Conservation (phyloP, 2,329 filamentous ascomycete genomes). For the Alternaria consortialis region DNA sequence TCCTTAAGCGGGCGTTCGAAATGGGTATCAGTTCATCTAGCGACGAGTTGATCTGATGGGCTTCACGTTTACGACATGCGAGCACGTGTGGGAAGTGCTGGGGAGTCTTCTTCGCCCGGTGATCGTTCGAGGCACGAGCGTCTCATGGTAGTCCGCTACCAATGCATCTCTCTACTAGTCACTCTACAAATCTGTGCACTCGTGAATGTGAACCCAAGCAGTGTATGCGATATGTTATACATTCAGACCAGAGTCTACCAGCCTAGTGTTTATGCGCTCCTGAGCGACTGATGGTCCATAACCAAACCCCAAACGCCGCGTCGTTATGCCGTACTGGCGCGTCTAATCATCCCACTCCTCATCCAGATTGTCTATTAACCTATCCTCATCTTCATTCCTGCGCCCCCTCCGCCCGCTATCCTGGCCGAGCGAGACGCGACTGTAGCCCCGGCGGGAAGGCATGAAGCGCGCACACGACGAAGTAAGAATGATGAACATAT, state of each 20-base stretch:
- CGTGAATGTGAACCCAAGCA: not conserved
- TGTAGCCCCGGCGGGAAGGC: constrained; percentile 73
- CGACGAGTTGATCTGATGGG: not conserved
- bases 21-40: not conserved
- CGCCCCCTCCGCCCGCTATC: constrained; percentile 54
- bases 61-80: not conserved
- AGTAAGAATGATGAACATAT: constrained; percentile 71
- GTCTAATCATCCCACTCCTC: constrained; percentile 89
- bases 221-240: not conserved
- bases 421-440: constrained; percentile 64
- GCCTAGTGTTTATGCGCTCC: constrained; percentile 1
- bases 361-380: constrained; percentile 93
- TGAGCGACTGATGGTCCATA: constrained; percentile 6
- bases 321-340: constrained; percentile 1
- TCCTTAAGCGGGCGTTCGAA: not conserved
- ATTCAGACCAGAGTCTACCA: not conserved
- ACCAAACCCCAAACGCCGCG: constrained; percentile 13
- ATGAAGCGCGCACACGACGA: constrained; percentile 74
- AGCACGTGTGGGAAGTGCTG: not conserved
- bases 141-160: not conserved
- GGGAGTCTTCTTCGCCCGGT: not conserved
- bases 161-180: not conserved
- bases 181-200: not conserved
- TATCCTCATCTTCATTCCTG: constrained; percentile 82
- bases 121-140: not conserved